Percentiles rank a stretch among this genome's conserved stretches.
phyloP scores from a whole-genome alignment of 495 filamentous ascomycete species.

The Xylaria venustula region DNA sequence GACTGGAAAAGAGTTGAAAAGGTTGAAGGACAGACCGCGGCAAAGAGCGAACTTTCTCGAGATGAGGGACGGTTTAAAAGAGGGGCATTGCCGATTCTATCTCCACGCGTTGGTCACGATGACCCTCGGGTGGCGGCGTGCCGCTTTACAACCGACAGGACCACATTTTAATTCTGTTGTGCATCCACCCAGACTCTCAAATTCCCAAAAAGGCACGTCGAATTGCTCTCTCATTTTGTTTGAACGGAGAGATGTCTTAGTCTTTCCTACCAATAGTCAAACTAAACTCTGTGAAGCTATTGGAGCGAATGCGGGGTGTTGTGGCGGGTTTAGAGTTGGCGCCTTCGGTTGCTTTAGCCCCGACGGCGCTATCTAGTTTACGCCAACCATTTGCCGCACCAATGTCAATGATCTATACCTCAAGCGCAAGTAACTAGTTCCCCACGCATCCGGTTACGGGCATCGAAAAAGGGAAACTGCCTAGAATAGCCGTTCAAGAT shows the following conservation, averaged over 20 bases:
- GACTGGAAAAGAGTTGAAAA: background rate
- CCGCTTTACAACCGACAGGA: background rate
- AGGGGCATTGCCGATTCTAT: slow-evolving; percentile 15
- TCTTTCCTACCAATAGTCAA: slow-evolving; percentile 7
- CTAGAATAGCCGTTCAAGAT: too few species aligned
- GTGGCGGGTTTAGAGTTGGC: slow-evolving; percentile 1
- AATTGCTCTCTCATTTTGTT: background rate
- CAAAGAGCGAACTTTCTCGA: slow-evolving; percentile 3
- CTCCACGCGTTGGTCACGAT: slow-evolving; percentile 16
- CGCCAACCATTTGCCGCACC: slow-evolving; percentile 15
- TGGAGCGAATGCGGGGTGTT: slow-evolving; percentile 16
- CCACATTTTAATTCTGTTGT: background rate
- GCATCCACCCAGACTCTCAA: background rate
- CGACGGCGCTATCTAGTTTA: background rate
- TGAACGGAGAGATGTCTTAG: slow-evolving; percentile 6
- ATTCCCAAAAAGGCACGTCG: background rate
- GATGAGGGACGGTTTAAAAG: slow-evolving; percentile 6
- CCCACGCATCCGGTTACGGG: slow-evolving; percentile 2
- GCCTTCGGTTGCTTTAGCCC: slow-evolving; percentile 17
- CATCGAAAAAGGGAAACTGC: too few species aligned
- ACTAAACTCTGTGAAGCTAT: background rate
- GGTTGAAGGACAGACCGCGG: background rate
- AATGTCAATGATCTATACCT: background rate
- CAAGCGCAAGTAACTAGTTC: background rate
- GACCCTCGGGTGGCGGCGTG: slow-evolving; percentile 6